Evolutionary conservation across 1,139 yeast genomes (phyloP).

Genomic region (Magnusiomyces tetraspermus): DNA sequence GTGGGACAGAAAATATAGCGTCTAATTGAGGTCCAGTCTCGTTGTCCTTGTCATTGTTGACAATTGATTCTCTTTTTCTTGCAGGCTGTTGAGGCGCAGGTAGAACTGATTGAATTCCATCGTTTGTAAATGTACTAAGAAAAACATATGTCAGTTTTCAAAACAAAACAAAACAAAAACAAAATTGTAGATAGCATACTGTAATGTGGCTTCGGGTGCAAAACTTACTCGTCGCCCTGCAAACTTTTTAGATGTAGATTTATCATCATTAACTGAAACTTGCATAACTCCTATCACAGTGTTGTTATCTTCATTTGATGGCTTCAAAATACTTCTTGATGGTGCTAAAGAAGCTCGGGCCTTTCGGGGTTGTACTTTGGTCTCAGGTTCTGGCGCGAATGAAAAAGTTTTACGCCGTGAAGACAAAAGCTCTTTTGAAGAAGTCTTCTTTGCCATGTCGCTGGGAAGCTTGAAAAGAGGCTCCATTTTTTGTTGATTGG

Average conservation of each 20-base stretch:
- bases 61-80: conserved; percentile 1
- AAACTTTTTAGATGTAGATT: conserved; percentile 13
- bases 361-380: neutral
- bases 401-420: neutral
- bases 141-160: too few species aligned
- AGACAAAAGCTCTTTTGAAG: too few species aligned
- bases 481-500: too few species aligned
- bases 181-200: too few species aligned
- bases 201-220: conserved; percentile 44
- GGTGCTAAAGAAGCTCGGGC: conserved; percentile 14
- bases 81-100: conserved; percentile 2
- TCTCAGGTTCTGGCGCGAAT: neutral
- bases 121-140: conserved; percentile 14
- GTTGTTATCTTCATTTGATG: conserved; percentile 19
- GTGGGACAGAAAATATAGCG: neutral
- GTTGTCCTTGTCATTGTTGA: conserved; percentile 4
- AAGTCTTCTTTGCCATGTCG: too few species aligned
- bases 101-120: conserved; percentile 8
- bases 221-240: conserved; percentile 38
- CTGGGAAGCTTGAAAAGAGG: too few species aligned
- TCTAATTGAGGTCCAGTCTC: neutral
- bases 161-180: too few species aligned
- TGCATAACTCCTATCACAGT: conserved; percentile 24
- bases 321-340: conserved; percentile 20
- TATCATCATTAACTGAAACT: conserved; percentile 13